Evolutionary conservation across 495 filamentous ascomycete species (phyloP), one percentile per base, ranked within the genome.

Genomic region (Pyronema omphalodes): DNA sequence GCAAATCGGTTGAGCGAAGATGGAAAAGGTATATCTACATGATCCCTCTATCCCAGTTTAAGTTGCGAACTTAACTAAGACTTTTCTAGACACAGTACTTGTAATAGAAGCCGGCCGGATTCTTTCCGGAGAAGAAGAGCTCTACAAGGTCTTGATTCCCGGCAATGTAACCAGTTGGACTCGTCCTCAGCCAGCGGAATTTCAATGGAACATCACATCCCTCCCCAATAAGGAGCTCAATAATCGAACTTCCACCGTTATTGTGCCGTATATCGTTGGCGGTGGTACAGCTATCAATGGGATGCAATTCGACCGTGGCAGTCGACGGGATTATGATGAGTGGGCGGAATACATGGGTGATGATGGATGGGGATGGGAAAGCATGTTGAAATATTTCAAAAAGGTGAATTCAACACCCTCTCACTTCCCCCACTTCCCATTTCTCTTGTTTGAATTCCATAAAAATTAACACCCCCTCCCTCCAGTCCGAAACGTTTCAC

Each of bases 41-140:
- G 2, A 29, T 29, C 5, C 23, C 23, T 5, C 23, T 29, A 29
- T 29, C 23, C 23, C 23, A 1, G 23, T 2, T 29, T 5, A 29
- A n/a, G n/a, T n/a, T n/a, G n/a, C 23, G 5, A 5, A 29, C 23
- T 29, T 5, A 29, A 2, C 23, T 29, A 29, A 29, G 2, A 5
- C 23, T 29, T 29, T 7, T 23, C 1, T 35, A 51, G 48, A 51
- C n/a, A n/a, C 50, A 9, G 40, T 54, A 1, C 52, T 54, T 0
- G 62, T 81, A 6, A 62, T 82, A 11, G 78, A 82, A 64, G 77
- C 78, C 3, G 78, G 78, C 8, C 70, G 69, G 8, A 37, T 11
- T 3, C 52, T 36, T 19, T 71, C 81, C 58, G 40, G 68, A 5
- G 67, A 71, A 59, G 65, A 70, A 59, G 60, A 73, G 50, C 66